Percentiles rank a stretch among this genome's conserved stretches.
Conservation (phyloP, 1,284 basidiomycete genomes). For the Rhodotorula sp. region DNA sequence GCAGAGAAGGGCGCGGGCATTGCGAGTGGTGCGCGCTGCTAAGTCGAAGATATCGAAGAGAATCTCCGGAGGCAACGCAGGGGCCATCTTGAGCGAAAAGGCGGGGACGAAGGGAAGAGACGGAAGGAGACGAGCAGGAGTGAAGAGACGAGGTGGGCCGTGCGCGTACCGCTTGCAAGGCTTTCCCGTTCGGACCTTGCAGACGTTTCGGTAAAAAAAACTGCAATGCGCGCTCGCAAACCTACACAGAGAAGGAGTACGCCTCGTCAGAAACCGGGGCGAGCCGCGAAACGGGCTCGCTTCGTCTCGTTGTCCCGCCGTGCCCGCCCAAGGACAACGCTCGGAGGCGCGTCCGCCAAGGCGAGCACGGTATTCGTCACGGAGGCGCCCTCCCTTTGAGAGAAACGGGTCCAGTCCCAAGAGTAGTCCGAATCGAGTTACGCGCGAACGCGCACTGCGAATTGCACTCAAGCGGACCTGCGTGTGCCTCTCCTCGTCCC, state of each 20-base stretch:
- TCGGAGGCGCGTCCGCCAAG: neutral
- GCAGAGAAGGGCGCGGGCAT: too few species aligned
- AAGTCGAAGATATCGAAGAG: too few species aligned
- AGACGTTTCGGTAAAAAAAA: too few species aligned
- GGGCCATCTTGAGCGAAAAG: neutral
- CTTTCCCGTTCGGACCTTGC: too few species aligned
- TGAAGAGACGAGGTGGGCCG: neutral
- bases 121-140: neutral
- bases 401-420: slow-evolving; percentile 11
- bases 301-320: neutral
- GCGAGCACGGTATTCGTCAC: slow-evolving; percentile 2
- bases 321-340: neutral
- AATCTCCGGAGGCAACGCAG: too few species aligned
- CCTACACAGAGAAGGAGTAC: neutral
- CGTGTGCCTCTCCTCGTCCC: neutral
- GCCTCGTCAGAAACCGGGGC: slow-evolving; percentile 13
- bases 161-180: neutral
- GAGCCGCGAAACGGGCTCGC: slow-evolving; percentile 18
- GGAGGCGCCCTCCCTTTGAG: neutral
- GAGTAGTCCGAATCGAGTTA: slow-evolving; percentile 36
- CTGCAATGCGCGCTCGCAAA: too few species aligned
- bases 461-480: slow-evolving; percentile 25
- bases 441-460: slow-evolving; percentile 14
- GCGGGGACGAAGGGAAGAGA: neutral
- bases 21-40: too few species aligned